Base-by-base conservation (phyloP, 331 rosid species). In the Malus hybrid region DNA sequence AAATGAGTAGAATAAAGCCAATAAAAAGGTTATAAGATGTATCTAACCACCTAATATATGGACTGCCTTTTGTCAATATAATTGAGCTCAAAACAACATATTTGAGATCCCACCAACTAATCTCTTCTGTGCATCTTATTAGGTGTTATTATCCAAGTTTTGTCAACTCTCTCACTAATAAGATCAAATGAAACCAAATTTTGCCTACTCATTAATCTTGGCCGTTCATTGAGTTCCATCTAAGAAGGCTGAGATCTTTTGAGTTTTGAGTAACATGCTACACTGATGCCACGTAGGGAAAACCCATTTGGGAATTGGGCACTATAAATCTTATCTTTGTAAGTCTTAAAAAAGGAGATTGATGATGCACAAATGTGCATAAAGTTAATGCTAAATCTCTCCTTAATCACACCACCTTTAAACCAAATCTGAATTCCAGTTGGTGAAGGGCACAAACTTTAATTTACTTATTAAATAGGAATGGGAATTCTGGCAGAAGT, bases 51-150 rank as follows among this genome's bases (percentile, higher is more conserved):
- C 80, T 82, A 78, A 55, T 82, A 70, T 32, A 69, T 62, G 73
- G 56, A 54, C 55, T 78, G 19, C 18, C 27, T 74, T 70, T 64
- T 78, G 77, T 5, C 65, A 50, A 64, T 71, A 76, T 48, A 62
- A 54, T 83, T 62, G 72, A 20, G 78, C 74, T 77, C 27, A 59
- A 79, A 69, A 78, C 74, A 72, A 69, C 55, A 78, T 81, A 80
- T 71, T 60, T 79, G 66, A 75, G 87, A 80, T 82, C 80, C 78
- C 85, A 87, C 82, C 84, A 60, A 78, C 81, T 80, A 4, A 55
- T 74, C 50, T 66, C 31, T 81, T 65, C 33, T 19, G 57, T 13
- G 46, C 66, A 52, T 74, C 7, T 78, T 54, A 71, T 69, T 74
- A 46, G 64, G 64, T 34, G 77, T 64, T 42, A 42, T 39, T 11